These are phyloP conservation scores for Amorphotheca resinae DNA, from an alignment of 495 filamentous ascomycete species.

Conservation along the genomic window DNA sequence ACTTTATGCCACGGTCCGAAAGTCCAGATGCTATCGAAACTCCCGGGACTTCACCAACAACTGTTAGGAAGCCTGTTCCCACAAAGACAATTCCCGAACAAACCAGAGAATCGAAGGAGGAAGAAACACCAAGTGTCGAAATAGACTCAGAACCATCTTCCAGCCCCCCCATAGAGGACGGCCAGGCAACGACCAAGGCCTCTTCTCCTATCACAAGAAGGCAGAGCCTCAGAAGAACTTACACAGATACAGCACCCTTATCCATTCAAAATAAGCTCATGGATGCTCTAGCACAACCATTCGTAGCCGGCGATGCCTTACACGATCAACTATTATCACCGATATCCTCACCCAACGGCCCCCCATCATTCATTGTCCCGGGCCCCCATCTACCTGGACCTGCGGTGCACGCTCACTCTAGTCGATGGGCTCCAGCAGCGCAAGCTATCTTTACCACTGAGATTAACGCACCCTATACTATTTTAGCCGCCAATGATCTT, in stretches of 20 bases:
- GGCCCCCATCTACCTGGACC: conserved; percentile 25
- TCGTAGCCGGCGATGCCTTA: conserved; percentile 39
- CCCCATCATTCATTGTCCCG: conserved; percentile 20
- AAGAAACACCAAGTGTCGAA: background rate
- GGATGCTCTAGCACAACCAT: conserved; percentile 81
- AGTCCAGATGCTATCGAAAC: conserved; percentile 37
- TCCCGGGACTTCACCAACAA: conserved; percentile 26
- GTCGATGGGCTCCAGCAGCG: conserved; percentile 77
- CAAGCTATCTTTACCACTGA: conserved; percentile 97
- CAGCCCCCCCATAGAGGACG: conserved; percentile 43
- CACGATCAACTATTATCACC: conserved; percentile 32
- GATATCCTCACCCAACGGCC: conserved; percentile 29
- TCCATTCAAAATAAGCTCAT: conserved; percentile 72
- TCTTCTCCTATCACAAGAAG: conserved; percentile 43
- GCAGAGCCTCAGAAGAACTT: conserved; percentile 72
- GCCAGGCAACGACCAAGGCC: conserved; percentile 37
- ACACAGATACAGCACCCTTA: conserved; percentile 64
- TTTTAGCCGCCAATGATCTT: conserved; percentile 91
- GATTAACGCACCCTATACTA: conserved; percentile 79
- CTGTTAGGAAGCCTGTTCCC: conserved; percentile 3
- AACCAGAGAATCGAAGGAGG: background rate
- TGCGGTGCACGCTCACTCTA: conserved; percentile 69
- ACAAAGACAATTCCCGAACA: background rate
- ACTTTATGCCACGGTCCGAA: conserved; percentile 44
- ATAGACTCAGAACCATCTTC: conserved; percentile 34